Conservation (phyloP, 1,284 basidiomycete species). For the Cystobasidium sp. region DNA sequence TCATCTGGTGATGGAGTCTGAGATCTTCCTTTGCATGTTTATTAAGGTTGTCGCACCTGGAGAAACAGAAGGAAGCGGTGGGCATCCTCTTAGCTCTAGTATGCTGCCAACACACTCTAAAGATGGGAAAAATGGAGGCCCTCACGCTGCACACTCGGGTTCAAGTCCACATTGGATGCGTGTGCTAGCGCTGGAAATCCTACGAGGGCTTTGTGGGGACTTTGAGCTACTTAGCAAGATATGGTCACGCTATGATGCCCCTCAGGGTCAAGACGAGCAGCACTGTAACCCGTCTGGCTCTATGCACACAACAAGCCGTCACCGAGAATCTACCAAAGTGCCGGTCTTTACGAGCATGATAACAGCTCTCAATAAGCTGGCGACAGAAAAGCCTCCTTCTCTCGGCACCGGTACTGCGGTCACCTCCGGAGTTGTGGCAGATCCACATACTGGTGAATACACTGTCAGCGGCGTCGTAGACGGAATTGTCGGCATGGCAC, state of each 20-base stretch:
- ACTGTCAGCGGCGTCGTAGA: slow-evolving; percentile 65
- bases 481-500: slow-evolving; percentile 79
- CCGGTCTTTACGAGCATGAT: slow-evolving; percentile 80
- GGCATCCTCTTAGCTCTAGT: slow-evolving; percentile 47
- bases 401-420: slow-evolving; percentile 69
- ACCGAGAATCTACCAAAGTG: slow-evolving; percentile 33
- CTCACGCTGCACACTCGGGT: slow-evolving; percentile 49
- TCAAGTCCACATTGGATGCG: slow-evolving; percentile 75
- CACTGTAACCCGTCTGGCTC: neutral
- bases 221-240: slow-evolving; percentile 76
- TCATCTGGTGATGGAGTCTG: slow-evolving; percentile 77
- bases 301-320: neutral
- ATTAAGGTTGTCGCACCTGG: slow-evolving; percentile 73
- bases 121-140: slow-evolving; percentile 1
- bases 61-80: slow-evolving; percentile 61
- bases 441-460: slow-evolving; percentile 47
- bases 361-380: slow-evolving; percentile 76
- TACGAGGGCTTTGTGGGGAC: slow-evolving; percentile 84
- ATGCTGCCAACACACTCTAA: slow-evolving; percentile 19
- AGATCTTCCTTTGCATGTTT: slow-evolving; percentile 80
- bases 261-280: neutral
- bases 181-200: slow-evolving; percentile 86
- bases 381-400: slow-evolving; percentile 82
- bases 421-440: slow-evolving; percentile 57
- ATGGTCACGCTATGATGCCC: slow-evolving; percentile 78